These are phyloP conservation scores for Asterionellopsis glacialis DNA, from an alignment of 108 stramenopile genomes.

Conservation along the genomic window DNA sequence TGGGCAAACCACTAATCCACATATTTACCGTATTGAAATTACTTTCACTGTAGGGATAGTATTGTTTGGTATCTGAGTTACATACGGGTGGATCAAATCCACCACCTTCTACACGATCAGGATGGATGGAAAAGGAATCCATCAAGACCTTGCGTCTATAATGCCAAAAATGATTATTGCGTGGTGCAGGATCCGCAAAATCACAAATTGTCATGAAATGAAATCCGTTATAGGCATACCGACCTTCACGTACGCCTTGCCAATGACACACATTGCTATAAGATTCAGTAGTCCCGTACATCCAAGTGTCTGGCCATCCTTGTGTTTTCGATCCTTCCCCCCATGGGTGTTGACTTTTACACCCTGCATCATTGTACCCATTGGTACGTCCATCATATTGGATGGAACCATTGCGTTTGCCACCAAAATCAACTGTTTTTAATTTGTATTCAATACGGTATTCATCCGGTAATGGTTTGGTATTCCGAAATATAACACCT, in stretches of 20 bases:
- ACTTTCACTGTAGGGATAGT: constrained; percentile 18
- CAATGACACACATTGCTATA: constrained; percentile 2
- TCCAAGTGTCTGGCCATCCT: constrained; percentile 15
- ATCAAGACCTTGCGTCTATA: constrained; percentile 21
- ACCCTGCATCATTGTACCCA: constrained; percentile 14
- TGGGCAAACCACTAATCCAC: constrained; percentile 25
- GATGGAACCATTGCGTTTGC: constrained; percentile 13
- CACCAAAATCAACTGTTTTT: constrained; percentile 13
- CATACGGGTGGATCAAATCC: constrained; percentile 13
- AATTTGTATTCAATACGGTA: constrained; percentile 31
- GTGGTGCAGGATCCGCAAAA: constrained; percentile 20
- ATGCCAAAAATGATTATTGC: constrained; percentile 30
- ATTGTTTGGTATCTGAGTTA: constrained; percentile 11
- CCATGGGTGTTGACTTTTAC: constrained; percentile 17
- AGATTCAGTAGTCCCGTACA: not conserved
- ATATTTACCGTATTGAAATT: constrained; percentile 16
- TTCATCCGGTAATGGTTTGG: constrained; percentile 14
- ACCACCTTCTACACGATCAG: constrained; percentile 14
- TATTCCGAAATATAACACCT: constrained; percentile 15
- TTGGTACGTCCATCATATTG: constrained; percentile 15
- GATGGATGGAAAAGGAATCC: constrained; percentile 21
- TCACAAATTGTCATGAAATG: constrained; percentile 20
- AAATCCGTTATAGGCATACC: constrained; percentile 22
- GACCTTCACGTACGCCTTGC: constrained; percentile 12
- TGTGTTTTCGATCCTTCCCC: constrained; percentile 17